Evolutionary conservation across 805 yeast species (phyloP).

Genomic region (Candida pseudoglaebosa): DNA sequence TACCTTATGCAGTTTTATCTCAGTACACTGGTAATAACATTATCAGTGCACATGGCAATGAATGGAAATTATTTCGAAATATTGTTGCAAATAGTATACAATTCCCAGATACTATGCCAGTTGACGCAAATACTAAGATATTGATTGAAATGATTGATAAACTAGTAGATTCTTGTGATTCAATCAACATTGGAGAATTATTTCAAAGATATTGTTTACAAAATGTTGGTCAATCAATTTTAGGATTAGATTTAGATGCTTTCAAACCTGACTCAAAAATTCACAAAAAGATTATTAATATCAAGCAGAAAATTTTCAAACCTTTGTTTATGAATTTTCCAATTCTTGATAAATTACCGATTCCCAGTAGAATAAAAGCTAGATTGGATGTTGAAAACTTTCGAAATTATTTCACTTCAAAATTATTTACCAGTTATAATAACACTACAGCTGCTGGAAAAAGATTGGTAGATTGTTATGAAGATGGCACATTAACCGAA

Average conservation of each 20-base stretch:
- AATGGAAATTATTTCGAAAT: conserved; percentile 48
- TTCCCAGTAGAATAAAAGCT: conserved; percentile 45
- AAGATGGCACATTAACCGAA: conserved; percentile 32
- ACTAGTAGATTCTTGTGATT: conserved; percentile 8
- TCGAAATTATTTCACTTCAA: conserved; percentile 27
- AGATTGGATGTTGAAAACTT: conserved; percentile 40
- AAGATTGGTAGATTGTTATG: conserved; percentile 37
- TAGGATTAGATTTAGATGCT: conserved; percentile 47
- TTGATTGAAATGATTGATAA: conserved; percentile 24
- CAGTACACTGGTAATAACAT: conserved; percentile 58
- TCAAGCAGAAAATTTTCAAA: conserved; percentile 51
- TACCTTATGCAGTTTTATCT: conserved; percentile 51
- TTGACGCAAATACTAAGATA: conserved; percentile 33
- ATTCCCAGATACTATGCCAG: conserved; percentile 40
- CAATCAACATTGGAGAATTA: conserved; percentile 31
- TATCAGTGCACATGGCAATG: conserved; percentile 53
- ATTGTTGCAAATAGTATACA: conserved; percentile 46
- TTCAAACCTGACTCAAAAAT: conserved; percentile 28
- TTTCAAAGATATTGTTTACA: conserved; percentile 46
- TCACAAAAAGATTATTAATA: conserved; percentile 36
- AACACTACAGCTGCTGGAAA: conserved; percentile 33
- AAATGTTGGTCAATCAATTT: conserved; percentile 46
- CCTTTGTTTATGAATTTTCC: conserved; percentile 56
- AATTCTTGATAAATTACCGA: conserved; percentile 45
- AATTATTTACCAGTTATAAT: conserved; percentile 24